Base-by-base conservation (phyloP, 768 basidiomycete species). In the Mycena capillaripes region DNA sequence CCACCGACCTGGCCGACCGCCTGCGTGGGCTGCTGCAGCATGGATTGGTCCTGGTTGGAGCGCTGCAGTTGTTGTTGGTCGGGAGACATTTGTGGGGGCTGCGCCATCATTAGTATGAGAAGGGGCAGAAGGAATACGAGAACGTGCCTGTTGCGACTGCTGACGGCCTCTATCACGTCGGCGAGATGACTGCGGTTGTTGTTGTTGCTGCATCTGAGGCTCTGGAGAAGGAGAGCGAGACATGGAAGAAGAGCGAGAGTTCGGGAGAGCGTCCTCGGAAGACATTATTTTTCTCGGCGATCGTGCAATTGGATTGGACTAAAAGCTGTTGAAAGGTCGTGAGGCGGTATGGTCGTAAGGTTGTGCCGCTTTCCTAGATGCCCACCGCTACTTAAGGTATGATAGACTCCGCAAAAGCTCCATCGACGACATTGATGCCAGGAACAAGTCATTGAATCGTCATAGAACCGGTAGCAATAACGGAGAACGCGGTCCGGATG, bases 191-290 rank as follows among this genome's bases (percentile, higher is more conserved):
- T 56, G 55, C 14, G 46, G 38, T 16, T 63, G 61, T 29, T 19
- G 36, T 65, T 68, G 58, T 14, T 36, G 58, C n/a, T 50, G 17
- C 66, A 59, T 59, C 48, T 57, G 32, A 32, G 66, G 66, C 46
- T 69, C 72, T 55, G 69, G 72, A 19, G 72, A 69, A 1, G 62
- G 23, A n/a, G 72, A 64, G 7, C 21, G 60, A 21, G 56, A 52
- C 38, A 29, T 32, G 21, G 69, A 58, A 17, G 12, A 55, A 59
- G 70, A 42, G 25, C 30, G 16, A 23, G 56, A 38, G n/a, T 34
- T 29, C 17, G 53, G 53, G 53, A 55, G 53, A n/a, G 53, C 53
- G 57, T 60, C 58, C 29, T 72, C 63, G 34, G 55, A 71, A 16
- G 7, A 23, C 30, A 40, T 65, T 21, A 21, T 17, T 27, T 56